Base-by-base conservation (phyloP, 2,329 filamentous ascomycete genomes). In the Leptodontidium sp. region DNA sequence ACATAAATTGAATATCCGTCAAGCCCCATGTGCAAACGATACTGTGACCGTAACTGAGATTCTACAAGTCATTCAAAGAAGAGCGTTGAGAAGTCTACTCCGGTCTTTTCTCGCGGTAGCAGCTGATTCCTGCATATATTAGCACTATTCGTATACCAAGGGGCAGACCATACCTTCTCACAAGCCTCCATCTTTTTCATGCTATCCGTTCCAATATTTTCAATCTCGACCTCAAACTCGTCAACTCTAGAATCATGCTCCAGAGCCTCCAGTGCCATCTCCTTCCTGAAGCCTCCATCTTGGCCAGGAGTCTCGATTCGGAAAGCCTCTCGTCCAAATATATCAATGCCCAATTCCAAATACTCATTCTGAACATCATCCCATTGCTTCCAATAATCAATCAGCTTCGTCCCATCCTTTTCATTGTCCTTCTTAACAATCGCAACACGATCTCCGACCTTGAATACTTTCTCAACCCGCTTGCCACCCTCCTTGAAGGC, bases 351-450 rank as follows among this genome's bases (percentile, higher is more conserved):
- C 49, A 77, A 68, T 61, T 70, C 65, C 12, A 74, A 24, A 57
- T 75, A 76, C 45, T 78, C 76, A 9, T 61, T 43, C 64, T 78
- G 74, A 1, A 77, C 15, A 1, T 73, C 70, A 35, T 77, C 72
- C 74, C 75, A 78, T 32, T 74, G 53, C 43, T 68, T 73, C 77
- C 76, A 78, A n/a, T 69, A 72, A 1, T 71, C 69, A 15, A 68
- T 68, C 49, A 78, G 24, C 29, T 73, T 74, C 1, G 43, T 61
- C 52, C 73, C 68, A 35, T 77, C 72, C 11, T 65, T 71, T 55
- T 73, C 68, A 15, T 77, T 32, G 4, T 70, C 24, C 14, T 49
- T 63, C 40, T 70, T 72, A 66, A 75, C 77, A 6, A 32, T 50
- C 14, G 50, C 66, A 4, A 77, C 38, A 1, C 72, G 75, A 38